Percentiles rank a stretch among this genome's conserved stretches.
Evolutionary conservation across 148 eudicot species (phyloP).

Genomic region (Persicaria tinctoria): DNA sequence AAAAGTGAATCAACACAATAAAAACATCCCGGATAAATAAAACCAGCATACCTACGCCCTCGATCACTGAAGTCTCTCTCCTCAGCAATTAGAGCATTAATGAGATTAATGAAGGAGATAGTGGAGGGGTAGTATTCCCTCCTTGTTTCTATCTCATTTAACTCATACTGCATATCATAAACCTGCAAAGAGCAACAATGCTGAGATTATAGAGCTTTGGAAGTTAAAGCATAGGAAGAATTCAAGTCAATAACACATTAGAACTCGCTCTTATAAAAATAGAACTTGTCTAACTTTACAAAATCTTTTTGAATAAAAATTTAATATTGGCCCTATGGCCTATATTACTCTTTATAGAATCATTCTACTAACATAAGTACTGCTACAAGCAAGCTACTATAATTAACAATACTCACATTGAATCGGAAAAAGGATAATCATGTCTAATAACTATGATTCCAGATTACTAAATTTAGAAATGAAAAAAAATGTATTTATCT

Average conservation of each 20-base stretch:
- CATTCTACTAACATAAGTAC: background rate
- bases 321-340: background rate
- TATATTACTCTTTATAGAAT: background rate
- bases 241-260: background rate
- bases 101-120: constrained; percentile 77
- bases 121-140: constrained; percentile 95
- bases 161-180: constrained; percentile 94
- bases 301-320: background rate
- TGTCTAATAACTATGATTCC: background rate
- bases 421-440: background rate
- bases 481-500: background rate
- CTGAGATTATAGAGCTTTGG: background rate
- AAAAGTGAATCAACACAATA: background rate
- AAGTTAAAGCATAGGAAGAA: background rate
- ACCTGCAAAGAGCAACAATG: constrained; percentile 39
- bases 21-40: constrained; percentile 9
- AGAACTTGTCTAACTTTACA: background rate
- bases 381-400: background rate
- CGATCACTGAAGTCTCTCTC: constrained; percentile 80
- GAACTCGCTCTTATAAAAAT: background rate
- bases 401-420: background rate
- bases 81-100: constrained; percentile 85
- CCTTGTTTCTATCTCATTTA: constrained; percentile 95
- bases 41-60: constrained; percentile 61
- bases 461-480: background rate